Evolutionary conservation across 371 early-diverging fungal genomes (phyloP).

Genomic region (Mucor saturninus): DNA sequence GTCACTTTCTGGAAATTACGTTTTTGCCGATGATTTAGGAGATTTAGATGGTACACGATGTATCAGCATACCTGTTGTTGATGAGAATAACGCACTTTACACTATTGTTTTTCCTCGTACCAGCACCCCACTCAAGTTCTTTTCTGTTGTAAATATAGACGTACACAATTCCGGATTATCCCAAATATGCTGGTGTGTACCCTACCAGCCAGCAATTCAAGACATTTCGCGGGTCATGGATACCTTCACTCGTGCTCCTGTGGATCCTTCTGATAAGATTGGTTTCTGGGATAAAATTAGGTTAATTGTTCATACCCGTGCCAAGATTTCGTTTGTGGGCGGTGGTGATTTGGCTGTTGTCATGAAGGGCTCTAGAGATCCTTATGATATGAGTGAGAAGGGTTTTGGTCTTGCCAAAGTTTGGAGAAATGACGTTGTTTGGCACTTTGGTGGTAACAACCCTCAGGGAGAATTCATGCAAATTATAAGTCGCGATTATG

Average conservation of each 20-base stretch:
- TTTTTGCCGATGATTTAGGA: conserved; percentile 49
- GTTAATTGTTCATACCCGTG: conserved; percentile 66
- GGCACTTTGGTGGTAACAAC: conserved; percentile 48
- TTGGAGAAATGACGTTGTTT: conserved; percentile 49
- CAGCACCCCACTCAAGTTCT: conserved; percentile 68
- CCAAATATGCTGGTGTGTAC: conserved; percentile 61
- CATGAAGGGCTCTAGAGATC: conserved; percentile 54
- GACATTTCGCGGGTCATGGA: conserved; percentile 70
- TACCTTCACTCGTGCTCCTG: conserved; percentile 63
- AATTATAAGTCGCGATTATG: conserved; percentile 52
- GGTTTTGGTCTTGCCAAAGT: conserved; percentile 54
- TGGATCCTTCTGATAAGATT: conserved; percentile 68
- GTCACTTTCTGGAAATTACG: conserved; percentile 51
- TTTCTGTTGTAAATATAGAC: conserved; percentile 56
- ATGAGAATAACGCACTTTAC: conserved; percentile 26
- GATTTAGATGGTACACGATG: conserved; percentile 38
- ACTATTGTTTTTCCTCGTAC: conserved; percentile 53
- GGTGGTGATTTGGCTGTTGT: conserved; percentile 61
- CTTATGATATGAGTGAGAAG: conserved; percentile 48
- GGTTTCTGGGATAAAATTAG: conserved; percentile 85
- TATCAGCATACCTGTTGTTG: conserved; percentile 26
- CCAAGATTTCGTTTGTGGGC: conserved; percentile 59
- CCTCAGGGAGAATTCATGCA: conserved; percentile 51
- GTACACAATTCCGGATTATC: conserved; percentile 47
- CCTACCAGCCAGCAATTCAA: conserved; percentile 68